Evolutionary conservation across 2,329 filamentous ascomycete species (phyloP), one percentile per base, ranked within the genome.

Genomic region (Bipolaris gigantea): DNA sequence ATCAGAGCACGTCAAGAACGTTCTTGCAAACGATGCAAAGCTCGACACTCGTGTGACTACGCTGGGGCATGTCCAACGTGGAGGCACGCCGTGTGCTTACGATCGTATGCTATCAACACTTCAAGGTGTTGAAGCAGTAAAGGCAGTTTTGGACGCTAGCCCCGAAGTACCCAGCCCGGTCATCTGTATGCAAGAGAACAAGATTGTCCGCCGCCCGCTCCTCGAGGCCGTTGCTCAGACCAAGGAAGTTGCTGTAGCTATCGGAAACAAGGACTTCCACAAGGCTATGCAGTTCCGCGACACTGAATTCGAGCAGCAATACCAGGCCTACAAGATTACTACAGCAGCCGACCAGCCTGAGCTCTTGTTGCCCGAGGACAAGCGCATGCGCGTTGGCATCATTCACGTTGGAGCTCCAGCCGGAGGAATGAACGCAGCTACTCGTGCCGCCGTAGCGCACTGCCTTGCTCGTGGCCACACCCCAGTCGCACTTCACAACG

Each of bases 341-440:
- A 96, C 92, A 11, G 88, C 90, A 13, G 89, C 91, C 16, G 84
- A 90, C 64, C 83, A 92, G 44, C 85, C 89, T 32, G 80, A 85
- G 47, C 79, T 88, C 65, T 77, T 84, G 48, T 78, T 96, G 19
- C 86, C 90, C 0, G 79, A 85, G 52, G 82, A 88, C 48, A 88
- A 93, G 89, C 86, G 88, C 63, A 92, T 97, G 90, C 87, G 86
- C 62, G 90, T 99, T 67, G 94, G 91, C 44, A 96, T 99, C 70
- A 90, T 99, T 76, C 95, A 97, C 68, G 92, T 97, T 21, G 94
- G 94, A 67, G 94, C 94, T 11, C 94, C 94, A 7, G 94, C 94
- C 27, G 94, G 94, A 75, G 94, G 94, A 67, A 97, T 99, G 90
- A 99, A 99, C 76, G 92, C 93, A 25, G 94, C 94, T 38, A 94